Evolutionary conservation across 257 asterid species (phyloP).

Genomic region (Fraxinus anomala): DNA sequence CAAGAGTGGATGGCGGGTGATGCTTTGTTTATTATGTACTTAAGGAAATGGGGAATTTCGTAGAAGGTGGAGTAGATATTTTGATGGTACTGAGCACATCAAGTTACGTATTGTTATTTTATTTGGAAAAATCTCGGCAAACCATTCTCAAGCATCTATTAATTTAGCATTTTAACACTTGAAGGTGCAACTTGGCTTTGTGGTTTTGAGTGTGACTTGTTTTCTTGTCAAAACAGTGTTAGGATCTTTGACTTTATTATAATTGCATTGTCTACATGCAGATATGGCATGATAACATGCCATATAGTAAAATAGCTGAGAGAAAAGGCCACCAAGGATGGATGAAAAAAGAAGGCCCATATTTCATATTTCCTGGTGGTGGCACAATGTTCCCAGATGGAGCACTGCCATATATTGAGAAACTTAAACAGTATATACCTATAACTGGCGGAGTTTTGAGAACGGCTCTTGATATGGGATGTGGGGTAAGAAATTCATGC

Average conservation of each 20-base stretch:
- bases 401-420: constrained; percentile 83
- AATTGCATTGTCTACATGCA: constrained; percentile 35
- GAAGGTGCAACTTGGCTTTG: neutral
- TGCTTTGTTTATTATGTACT: neutral
- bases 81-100: neutral
- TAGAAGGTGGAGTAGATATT: neutral
- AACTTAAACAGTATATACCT: constrained; percentile 92
- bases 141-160: neutral
- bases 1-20: neutral
- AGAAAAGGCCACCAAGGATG: constrained; percentile 98
- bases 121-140: neutral
- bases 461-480: constrained; percentile 99
- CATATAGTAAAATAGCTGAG: constrained; percentile 87
- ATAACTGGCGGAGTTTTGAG: constrained; percentile 83
- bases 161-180: neutral
- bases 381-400: constrained; percentile 99
- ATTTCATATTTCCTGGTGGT: constrained; percentile 94
- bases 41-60: neutral
- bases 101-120: neutral
- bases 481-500: constrained; percentile 66
- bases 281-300: constrained; percentile 99
- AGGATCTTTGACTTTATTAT: neutral
- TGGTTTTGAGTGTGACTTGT: neutral
- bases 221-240: neutral
- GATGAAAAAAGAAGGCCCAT: constrained; percentile 93